phyloP scores from a whole-genome alignment of 2,329 filamentous ascomycete genomes.

The Aspergillus luchuensis region DNA sequence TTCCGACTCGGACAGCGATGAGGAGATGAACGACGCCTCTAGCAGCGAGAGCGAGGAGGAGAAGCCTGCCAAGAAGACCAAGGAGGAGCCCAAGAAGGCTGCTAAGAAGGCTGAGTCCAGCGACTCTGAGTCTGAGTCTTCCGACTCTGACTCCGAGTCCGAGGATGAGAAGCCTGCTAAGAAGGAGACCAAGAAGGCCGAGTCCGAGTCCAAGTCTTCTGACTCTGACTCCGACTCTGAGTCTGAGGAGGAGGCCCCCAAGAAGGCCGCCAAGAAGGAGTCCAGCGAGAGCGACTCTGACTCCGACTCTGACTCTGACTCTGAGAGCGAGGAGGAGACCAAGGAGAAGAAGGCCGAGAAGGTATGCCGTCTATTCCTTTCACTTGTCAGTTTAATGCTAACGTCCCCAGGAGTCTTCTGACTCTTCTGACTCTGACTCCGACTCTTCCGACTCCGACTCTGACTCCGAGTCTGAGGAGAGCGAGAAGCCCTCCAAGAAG shows the following conservation, averaged over 20 bases:
- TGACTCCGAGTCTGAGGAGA: constrained; percentile 38
- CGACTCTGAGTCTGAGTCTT: constrained; percentile 33
- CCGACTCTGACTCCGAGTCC: constrained; percentile 30
- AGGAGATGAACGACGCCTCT: constrained; percentile 34
- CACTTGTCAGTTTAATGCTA: constrained; percentile 4
- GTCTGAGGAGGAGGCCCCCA: constrained; percentile 25
- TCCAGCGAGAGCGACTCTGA: constrained; percentile 39
- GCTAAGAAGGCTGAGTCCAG: constrained; percentile 32
- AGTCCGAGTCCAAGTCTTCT: constrained; percentile 36
- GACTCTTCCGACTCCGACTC: constrained; percentile 29
- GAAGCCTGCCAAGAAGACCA: constrained; percentile 36
- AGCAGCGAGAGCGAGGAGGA: constrained; percentile 43
- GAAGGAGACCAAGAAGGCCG: constrained; percentile 37
- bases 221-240: constrained; percentile 22
- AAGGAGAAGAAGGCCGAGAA: constrained; percentile 31
- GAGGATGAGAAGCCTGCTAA: constrained; percentile 43
- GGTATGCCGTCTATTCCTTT: constrained; percentile 20
- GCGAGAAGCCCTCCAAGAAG: constrained; percentile 45
- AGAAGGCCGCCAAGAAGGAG: constrained; percentile 32
- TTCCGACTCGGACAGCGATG: constrained; percentile 34
- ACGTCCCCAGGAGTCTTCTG: constrained; percentile 17
- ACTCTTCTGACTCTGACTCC: constrained; percentile 19
- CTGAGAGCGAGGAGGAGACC: constrained; percentile 25
- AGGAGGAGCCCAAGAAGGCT: constrained; percentile 29
- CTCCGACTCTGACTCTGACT: constrained; percentile 22